Base-by-base conservation (phyloP, 1,284 basidiomycete species). In the Fomitopsis pinicola region DNA sequence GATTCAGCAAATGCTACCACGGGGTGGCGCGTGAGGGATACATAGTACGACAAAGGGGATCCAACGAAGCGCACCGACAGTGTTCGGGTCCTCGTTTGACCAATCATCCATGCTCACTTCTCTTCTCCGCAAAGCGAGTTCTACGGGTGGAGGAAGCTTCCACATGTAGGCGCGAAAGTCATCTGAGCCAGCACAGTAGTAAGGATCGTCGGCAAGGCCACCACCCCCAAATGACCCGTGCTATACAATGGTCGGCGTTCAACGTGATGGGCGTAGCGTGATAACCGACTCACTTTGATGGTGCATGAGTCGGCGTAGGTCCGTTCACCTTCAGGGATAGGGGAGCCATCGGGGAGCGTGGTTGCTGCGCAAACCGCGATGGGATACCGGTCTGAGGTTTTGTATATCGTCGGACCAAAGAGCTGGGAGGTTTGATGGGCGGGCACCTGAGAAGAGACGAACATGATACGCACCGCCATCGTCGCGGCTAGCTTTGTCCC, bases 151-250 rank as follows among this genome's bases (percentile, higher is more conserved):
- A 2, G 91, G 90, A 38, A 92, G 77, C 66, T 82, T 83, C 92
- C 92, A 94, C n/a, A 91, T 72, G 66, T 94, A 94, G 12, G 79
- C 84, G 36, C 86, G 79, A 69, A 93, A 94, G 71, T 94, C 89
- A 69, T 94, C 91, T 10, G 89, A 92, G 12, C 92, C 92, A 12
- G 83, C 82, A 38, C 80, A 80, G 68, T 87, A 94, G 67, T 87
- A 84, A 33, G 79, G 71, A 57, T 87, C 86, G 50, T 71, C 73
- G 52, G 78, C 76, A n/a, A 80, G 68, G 5, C 80, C 81, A 3
- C 79, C 78, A 0, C 84, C 82, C 42, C 91, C 88, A 63, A 94
- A 92, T 3, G 84, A 83, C 12, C 90, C 91, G 64, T 91, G 86
- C 89, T 92, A 62, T 38, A 15, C 22, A 38, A 40, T 15, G 38